Evolutionary conservation across 352 stramenopile genomes (phyloP), one percentile per base, ranked within the genome.

Genomic region (Phytophthora cactorum): DNA sequence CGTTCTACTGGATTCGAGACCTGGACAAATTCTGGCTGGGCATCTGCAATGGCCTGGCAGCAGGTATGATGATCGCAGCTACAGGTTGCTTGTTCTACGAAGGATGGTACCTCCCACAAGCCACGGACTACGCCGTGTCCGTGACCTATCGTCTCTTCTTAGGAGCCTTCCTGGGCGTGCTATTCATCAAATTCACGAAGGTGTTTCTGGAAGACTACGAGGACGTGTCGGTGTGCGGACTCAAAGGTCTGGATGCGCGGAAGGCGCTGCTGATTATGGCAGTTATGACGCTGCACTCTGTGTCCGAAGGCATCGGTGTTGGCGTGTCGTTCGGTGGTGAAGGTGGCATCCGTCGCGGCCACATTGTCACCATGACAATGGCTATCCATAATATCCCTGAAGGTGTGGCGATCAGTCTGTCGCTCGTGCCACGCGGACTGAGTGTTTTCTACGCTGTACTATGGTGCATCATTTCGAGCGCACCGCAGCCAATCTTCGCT

Each of bases 311-410:
- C 36, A 92, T 95, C 60, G 97, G 97, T 39, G 98, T 99, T 57
- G 97, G 97, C 15, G 97, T 99, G 8, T 98, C 92, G 15, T 99
- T 99, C 70, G 97, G 97, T 51, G 97, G 96, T 34, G 88, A 94
- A 79, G 86, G 86, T 29, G 96, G 96, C 28, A 93, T 95, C 57
- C 89, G 97, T 69, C 86, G 98, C 32, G 97, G 97, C 22, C 89
- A 98, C 53, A 98, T 99, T 66, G 98, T 99, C 63, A 98, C 93
- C 9, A 95, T 98, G 63, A 99, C 95, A 52, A 92, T 99, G 66
- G 97, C 97, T 1, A 97, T 99, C 32, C 97, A 99, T 85, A 99
- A 99, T 82, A 96, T 99, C 55, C 97, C 97, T 3, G 97, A 99
- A 74, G 97, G 97, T 50, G 83, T 99, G 11, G 97, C 97, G 9